Evolutionary conservation across 257 asterid genomes (phyloP).

Genomic region (Vinca minor): DNA sequence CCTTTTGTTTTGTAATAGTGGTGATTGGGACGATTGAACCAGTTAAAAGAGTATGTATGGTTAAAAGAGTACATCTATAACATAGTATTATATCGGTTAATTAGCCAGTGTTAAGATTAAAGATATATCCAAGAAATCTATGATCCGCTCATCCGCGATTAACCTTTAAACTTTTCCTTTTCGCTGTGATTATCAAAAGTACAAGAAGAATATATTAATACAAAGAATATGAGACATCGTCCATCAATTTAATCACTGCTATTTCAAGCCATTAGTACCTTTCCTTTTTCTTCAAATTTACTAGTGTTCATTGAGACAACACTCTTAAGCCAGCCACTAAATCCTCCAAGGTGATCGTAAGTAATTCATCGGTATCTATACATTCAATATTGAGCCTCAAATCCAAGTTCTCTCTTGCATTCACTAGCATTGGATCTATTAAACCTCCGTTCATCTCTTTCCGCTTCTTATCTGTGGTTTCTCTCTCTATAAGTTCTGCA

Average conservation of each 20-base stretch:
- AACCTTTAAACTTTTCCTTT: no score
- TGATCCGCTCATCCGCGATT: no score
- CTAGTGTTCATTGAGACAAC: constrained; percentile 35
- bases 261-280: not conserved
- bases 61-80: no score
- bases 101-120: no score
- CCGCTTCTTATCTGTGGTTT: constrained; percentile 59
- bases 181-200: no score
- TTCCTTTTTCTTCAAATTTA: not conserved
- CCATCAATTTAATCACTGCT: constrained; percentile 1
- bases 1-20: no score
- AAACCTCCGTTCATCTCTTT: constrained; percentile 92
- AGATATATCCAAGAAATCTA: no score
- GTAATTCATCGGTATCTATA: constrained; percentile 51
- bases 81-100: no score
- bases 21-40: no score
- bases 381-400: constrained; percentile 66
- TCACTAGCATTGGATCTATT: constrained; percentile 64
- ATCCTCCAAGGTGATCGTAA: constrained; percentile 64
- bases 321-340: constrained; percentile 57
- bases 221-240: not conserved
- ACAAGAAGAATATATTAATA: no score
- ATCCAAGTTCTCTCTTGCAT: constrained; percentile 77
- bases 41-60: no score
- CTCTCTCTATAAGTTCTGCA: constrained; percentile 48